Evolutionary conservation across 306 rosid genomes (phyloP).

Genomic region (Trifolium subterraneum): DNA sequence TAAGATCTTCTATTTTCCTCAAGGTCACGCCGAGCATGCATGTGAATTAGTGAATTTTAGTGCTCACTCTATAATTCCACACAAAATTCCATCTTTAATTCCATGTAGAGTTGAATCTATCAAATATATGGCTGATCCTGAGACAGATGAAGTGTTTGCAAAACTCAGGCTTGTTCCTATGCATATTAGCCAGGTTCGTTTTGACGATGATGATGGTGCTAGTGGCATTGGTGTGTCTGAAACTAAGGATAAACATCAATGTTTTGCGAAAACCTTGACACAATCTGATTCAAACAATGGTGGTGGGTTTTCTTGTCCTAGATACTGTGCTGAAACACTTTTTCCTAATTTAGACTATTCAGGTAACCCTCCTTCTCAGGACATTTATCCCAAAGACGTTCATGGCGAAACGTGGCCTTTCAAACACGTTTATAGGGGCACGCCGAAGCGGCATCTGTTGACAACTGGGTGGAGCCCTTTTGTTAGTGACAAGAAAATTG

Average conservation of each 20-base stretch:
- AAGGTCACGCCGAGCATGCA: constrained; percentile 84
- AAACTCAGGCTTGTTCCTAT: constrained; percentile 61
- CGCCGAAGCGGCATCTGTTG: constrained; percentile 86
- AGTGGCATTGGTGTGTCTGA: constrained; percentile 58
- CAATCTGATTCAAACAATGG: constrained; percentile 96
- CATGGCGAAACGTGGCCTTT: constrained; percentile 84
- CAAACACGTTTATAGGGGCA: constrained; percentile 86
- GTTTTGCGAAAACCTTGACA: constrained; percentile 78
- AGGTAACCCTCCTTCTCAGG: constrained; percentile 76
- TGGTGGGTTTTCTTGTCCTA: constrained; percentile 88
- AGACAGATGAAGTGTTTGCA: constrained; percentile 75
- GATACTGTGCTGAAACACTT: constrained; percentile 81
- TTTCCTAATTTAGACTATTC: constrained; percentile 80
- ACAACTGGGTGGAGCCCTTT: constrained; percentile 92
- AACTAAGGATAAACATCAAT: constrained; percentile 59
- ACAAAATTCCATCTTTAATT: constrained; percentile 53
- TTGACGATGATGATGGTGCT: constrained; percentile 47
- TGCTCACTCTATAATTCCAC: constrained; percentile 49
- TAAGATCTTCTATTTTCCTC: constrained; percentile 73
- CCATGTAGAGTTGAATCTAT: constrained; percentile 62
- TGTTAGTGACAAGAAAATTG: constrained; percentile 83
- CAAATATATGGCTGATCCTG: constrained; percentile 79
- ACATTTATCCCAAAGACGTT: constrained; percentile 74
- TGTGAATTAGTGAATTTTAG: constrained; percentile 65
- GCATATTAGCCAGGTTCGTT: constrained; percentile 36